Percentiles rank a stretch among this genome's conserved stretches.
These are phyloP conservation scores for Aegle marmelos DNA, from an alignment of 345 rosid species.

Conservation along the genomic window DNA sequence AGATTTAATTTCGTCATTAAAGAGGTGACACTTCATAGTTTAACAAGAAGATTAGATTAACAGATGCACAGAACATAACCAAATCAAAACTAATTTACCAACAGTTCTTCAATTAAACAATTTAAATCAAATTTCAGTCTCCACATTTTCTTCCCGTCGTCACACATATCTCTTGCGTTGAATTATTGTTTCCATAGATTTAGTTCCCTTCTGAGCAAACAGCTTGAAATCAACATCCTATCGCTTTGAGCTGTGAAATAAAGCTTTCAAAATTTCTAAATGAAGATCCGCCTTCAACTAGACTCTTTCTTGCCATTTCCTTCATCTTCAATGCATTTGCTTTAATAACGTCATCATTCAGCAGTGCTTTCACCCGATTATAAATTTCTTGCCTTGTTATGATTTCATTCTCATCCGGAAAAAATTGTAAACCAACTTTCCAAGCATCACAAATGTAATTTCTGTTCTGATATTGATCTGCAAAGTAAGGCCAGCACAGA, in stretches of 20 bases:
- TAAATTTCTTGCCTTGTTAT: conserved; percentile 25
- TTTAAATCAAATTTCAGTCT: too few species aligned
- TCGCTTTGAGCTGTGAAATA: conserved; percentile 2
- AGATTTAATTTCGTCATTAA: too few species aligned
- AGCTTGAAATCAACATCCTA: neutral
- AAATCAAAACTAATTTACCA: too few species aligned
- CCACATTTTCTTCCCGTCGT: too few species aligned
- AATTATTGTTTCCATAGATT: too few species aligned
- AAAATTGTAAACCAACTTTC: conserved; percentile 23
- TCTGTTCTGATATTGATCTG: conserved; percentile 32
- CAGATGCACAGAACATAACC: too few species aligned
- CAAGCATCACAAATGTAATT: conserved; percentile 26
- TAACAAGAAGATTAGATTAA: too few species aligned
- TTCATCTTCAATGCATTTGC: conserved; percentile 22
- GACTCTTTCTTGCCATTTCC: conserved; percentile 24
- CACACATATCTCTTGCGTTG: too few species aligned
- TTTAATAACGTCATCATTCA: conserved; percentile 11
- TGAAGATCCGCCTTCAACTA: conserved; percentile 31
- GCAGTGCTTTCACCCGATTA: conserved; percentile 14
- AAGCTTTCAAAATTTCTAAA: conserved; percentile 24
- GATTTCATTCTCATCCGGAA: conserved; percentile 23
- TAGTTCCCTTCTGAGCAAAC: neutral
- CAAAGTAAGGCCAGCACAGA: conserved; percentile 38
- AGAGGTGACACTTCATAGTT: too few species aligned
- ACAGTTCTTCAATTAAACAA: too few species aligned